Evolutionary conservation across 75 land plant genomes (phyloP).

Genomic region (Selaginella tamariscina): DNA sequence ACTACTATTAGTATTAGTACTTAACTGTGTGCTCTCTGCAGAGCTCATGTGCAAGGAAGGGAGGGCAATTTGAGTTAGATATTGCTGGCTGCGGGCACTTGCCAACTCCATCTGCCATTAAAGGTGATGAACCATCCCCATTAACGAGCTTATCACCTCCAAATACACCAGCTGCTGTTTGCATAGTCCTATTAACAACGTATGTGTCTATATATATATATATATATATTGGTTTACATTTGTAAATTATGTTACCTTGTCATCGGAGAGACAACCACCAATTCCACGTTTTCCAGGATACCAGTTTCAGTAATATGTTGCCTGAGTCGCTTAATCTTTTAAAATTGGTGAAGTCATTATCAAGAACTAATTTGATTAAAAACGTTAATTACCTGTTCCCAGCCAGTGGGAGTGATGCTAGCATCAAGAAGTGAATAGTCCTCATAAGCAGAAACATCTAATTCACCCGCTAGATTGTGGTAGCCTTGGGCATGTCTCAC

Average conservation of each 20-base stretch:
- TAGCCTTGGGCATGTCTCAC: slow-evolving; percentile 1
- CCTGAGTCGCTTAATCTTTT: not conserved
- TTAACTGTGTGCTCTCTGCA: not conserved
- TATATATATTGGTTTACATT: no score
- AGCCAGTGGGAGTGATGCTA: not conserved
- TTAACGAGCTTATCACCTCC: not conserved
- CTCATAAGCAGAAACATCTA: not conserved
- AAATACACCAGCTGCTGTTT: not conserved
- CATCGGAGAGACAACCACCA: not conserved
- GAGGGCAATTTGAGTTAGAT: not conserved
- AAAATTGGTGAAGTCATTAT: no score
- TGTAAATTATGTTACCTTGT: not conserved
- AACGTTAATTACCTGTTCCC: not conserved
- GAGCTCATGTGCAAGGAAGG: not conserved
- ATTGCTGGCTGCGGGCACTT: not conserved
- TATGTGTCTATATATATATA: not conserved
- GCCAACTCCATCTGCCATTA: not conserved
- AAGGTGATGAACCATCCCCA: not conserved
- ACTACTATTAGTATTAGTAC: no score
- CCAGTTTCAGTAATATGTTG: not conserved
- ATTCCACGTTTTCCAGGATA: not conserved
- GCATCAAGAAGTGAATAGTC: not conserved
- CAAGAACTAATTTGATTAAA: no score
- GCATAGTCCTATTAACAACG: not conserved
- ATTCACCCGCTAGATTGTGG: not conserved